Conservation (phyloP, 2,329 filamentous ascomycete species). For the Fusarium musae region DNA sequence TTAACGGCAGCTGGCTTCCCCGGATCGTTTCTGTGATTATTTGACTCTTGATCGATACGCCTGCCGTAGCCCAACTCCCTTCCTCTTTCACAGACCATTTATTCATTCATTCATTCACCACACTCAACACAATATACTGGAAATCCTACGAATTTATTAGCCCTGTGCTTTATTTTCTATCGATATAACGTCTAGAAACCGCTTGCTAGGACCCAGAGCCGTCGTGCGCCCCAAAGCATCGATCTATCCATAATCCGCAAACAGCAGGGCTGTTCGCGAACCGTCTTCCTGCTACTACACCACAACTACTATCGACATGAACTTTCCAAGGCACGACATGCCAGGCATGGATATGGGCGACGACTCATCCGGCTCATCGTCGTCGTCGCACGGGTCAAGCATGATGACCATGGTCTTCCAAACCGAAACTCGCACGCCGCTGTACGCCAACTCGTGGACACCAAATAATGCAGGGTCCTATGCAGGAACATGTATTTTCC, state of each 20-base stretch:
- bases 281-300: not conserved
- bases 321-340: constrained; percentile 42
- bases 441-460: constrained; percentile 76
- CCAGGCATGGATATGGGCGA: constrained; percentile 37
- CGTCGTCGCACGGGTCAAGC: constrained; percentile 24
- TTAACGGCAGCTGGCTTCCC: not conserved
- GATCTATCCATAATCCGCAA: not conserved
- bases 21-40: not conserved
- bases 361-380: constrained; percentile 23
- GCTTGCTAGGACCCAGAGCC: not conserved
- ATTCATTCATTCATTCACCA: not conserved
- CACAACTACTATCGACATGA: constrained; percentile 21
- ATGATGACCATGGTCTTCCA: constrained; percentile 71
- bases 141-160: not conserved
- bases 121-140: not conserved
- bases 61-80: not conserved
- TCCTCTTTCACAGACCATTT: not conserved
- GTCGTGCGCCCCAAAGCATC: not conserved
- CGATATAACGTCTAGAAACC: not conserved
- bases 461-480: constrained; percentile 77
- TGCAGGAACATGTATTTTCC: constrained; percentile 91
- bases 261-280: not conserved
- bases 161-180: not conserved
- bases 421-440: constrained; percentile 58
- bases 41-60: not conserved